phyloP scores from a whole-genome alignment of 306 rosid species.

The Gastrolobium bilobum region DNA sequence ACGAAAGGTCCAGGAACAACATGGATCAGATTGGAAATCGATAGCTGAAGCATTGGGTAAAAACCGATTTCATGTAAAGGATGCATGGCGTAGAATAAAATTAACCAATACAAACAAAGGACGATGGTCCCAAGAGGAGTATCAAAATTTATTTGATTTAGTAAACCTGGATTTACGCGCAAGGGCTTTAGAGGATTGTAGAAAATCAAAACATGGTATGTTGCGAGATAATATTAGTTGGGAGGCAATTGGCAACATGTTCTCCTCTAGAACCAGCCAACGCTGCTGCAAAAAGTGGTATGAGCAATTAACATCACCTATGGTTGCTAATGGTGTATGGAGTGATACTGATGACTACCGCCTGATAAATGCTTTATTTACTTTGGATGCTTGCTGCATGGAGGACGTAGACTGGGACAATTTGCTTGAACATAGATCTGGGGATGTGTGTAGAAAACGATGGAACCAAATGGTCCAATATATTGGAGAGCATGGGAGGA shows the following conservation, averaged over 20 bases:
- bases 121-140: slow-evolving; percentile 67
- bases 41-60: slow-evolving; percentile 62
- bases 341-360: slow-evolving; percentile 70
- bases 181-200: slow-evolving; percentile 58
- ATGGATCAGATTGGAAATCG: slow-evolving; percentile 68
- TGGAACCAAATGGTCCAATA: slow-evolving; percentile 75
- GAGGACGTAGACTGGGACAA: slow-evolving; percentile 84
- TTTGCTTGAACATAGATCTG: slow-evolving; percentile 67
- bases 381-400: slow-evolving; percentile 66
- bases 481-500: slow-evolving; percentile 60
- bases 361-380: slow-evolving; percentile 57
- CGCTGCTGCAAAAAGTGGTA: slow-evolving; percentile 69
- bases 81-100: slow-evolving; percentile 70
- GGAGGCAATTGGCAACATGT: slow-evolving; percentile 63
- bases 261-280: slow-evolving; percentile 57
- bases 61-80: slow-evolving; percentile 71
- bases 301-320: slow-evolving; percentile 65
- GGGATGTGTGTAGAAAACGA: slow-evolving; percentile 68
- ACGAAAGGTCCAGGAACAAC: slow-evolving; percentile 44
- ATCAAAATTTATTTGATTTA: slow-evolving; percentile 66
- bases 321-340: slow-evolving; percentile 66
- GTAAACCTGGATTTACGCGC: slow-evolving; percentile 68
- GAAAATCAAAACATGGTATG: slow-evolving; percentile 65
- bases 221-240: slow-evolving; percentile 72
- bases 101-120: slow-evolving; percentile 52